Base-by-base conservation (phyloP, 2,329 filamentous ascomycete genomes). In the Monilinia polystroma region DNA sequence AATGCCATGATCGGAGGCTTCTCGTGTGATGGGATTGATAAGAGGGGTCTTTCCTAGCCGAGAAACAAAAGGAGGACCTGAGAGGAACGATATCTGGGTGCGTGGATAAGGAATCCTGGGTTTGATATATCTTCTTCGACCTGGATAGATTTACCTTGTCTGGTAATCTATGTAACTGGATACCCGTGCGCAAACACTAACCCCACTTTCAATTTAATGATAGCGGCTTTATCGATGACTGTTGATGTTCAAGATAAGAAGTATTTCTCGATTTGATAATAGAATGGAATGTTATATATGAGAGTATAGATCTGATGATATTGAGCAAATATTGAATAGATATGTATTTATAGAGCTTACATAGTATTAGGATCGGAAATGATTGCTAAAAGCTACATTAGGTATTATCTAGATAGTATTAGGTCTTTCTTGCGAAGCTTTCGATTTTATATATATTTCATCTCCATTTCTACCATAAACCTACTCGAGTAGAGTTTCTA, bases 141-240 rank as follows among this genome's bases (percentile, higher is more conserved):
- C 32, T 16, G 52, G 41, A 55, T 64, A 56, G 49, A 10, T 55
- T 63, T 56, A 26, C 49, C 41, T 7, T 11, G 52, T 41, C 38
- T n/a, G 57, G 57, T 29, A 55, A 32, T 32, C 38, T 23, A 20
- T 32, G 32, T 6, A 35, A 35, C 32, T 35, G 32, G 1, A 7
- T 35, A 35, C 32, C 32, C 32, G 32, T 35, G 32, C 32, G 38
- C 41, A 55, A 54, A 23, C 60, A 32, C n/a, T 11, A 56, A 56
- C 51, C 51, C 60, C 60, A 56, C 60, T 55, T 56, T 12, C 18
- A 29, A 23, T 18, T 12, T 12, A 29, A 23, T 18, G 51, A 64
- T 64, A 64, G 56, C 60, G 38, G 18, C 32, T 56, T 32, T 56
- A 45, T 53, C 60, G 18, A 56, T 32, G 18, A 35, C 35, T 45